Base-by-base conservation (phyloP, 306 rosid genomes). In the Trichosanthes cucumerina region DNA sequence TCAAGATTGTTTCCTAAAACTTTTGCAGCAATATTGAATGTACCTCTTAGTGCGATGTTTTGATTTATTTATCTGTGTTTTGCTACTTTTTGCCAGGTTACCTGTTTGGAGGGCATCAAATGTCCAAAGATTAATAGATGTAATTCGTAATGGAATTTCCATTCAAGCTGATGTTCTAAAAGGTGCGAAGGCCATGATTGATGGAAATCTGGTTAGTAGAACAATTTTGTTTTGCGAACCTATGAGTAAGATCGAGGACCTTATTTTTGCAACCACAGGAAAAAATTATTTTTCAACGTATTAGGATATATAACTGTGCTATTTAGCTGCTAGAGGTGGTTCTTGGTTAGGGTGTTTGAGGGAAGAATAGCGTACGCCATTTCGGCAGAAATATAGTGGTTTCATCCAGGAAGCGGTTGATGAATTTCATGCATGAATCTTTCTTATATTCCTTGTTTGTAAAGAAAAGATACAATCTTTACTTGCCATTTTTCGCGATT, bases 191-290 rank as follows among this genome's bases (percentile, higher is more conserved):
- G 93, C 91, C 33, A 34, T 92, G 85, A 70, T 92, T 83, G 97
- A 91, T 80, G 97, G 97, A 77, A 89, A 86, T 86, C 83, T 91
- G 98, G 98, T 95, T 81, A 83, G 89, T 73, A 33, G 47, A 56
- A 36, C 50, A 26, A 36, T 10, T 72, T 49, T 49, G 39, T 50
- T 34, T 34, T 57, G 5, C 49, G 11, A 41, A 59, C 52, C 50
- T 19, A 23, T 46, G 23, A 66, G 79, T 82, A 58, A 52, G 47
- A 39, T 52, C 62, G 56, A 52, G 38, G 21, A 70, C 33, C 75
- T 56, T n/a, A n/a, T n/a, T 84, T 23, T 54, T 44, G 38, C 34
- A 46, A 46, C 76, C 76, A 44, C n/a, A 44, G 2, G n/a, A 49
- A 70, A 39, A 41, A 41, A 21, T 9, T 39, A 41, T 19, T 39